Evolutionary conservation across 1,139 yeast genomes (phyloP).

Genomic region (Hanseniaspora uvarum): DNA sequence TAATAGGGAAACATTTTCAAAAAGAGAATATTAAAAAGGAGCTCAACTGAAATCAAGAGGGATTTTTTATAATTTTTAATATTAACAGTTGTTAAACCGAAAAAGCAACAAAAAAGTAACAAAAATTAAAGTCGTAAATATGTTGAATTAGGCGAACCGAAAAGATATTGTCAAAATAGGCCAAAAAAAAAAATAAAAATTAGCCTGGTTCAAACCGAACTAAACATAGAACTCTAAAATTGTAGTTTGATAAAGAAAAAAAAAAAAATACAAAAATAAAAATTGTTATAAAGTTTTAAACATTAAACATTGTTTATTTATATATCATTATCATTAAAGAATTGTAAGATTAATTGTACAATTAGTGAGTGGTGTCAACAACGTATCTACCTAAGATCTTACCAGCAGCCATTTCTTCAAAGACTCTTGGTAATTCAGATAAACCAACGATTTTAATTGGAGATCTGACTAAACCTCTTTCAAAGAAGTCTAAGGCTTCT

Average conservation of each 20-base stretch:
- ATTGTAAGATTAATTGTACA: not conserved
- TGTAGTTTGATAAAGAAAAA: too few relatives aligned
- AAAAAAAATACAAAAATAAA: not conserved
- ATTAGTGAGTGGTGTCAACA: constrained; percentile 47
- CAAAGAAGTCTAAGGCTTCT: constrained; percentile 57
- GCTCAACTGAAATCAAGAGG: too few relatives aligned
- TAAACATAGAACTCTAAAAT: too few relatives aligned
- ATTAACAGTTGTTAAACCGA: not conserved
- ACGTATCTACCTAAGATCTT: constrained; percentile 56
- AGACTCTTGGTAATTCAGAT: constrained; percentile 45
- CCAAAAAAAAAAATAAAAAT: not conserved
- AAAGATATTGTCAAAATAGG: not conserved
- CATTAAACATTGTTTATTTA: not conserved
- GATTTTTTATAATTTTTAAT: too few relatives aligned
- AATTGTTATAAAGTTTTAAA: not conserved
- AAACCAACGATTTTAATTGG: constrained; percentile 54
- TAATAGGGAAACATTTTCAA: too few relatives aligned
- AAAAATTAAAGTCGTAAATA: not conserved
- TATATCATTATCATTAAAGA: not conserved
- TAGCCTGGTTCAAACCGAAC: not conserved
- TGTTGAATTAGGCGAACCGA: not conserved
- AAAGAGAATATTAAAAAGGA: too few relatives aligned
- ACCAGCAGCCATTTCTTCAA: constrained; percentile 51
- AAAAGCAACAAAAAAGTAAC: not conserved
- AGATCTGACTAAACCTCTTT: constrained; percentile 52